Evolutionary conservation across 2,329 filamentous ascomycete genomes (phyloP).

Genomic region (Fusarium bulbicola): DNA sequence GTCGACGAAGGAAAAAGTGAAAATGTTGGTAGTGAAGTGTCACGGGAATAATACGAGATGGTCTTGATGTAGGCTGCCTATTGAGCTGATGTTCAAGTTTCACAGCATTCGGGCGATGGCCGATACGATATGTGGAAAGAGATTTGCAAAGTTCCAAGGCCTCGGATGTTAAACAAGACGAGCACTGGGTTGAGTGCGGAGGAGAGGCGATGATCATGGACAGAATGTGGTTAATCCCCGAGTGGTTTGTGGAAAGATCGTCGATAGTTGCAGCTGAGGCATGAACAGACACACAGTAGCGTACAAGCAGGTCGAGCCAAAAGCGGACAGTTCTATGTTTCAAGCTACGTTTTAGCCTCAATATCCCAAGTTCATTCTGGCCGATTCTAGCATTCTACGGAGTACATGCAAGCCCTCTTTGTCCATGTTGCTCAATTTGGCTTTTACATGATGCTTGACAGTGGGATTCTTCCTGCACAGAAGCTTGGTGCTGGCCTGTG

Average conservation of each 20-base stretch:
- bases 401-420: background rate
- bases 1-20: background rate
- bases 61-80: slow-evolving; percentile 14
- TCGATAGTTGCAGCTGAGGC: slow-evolving; percentile 25
- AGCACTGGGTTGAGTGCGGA: background rate
- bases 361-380: background rate
- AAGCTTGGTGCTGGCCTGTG: slow-evolving; percentile 26
- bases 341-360: slow-evolving; percentile 20
- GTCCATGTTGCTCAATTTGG: background rate
- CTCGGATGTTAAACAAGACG: slow-evolving; percentile 8
- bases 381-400: background rate
- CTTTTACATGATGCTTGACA: background rate
- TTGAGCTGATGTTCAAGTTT: slow-evolving; percentile 10
- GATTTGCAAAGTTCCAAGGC: background rate
- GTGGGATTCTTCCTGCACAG: background rate
- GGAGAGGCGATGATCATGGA: slow-evolving; percentile 19
- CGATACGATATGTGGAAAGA: slow-evolving; percentile 21
- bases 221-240: slow-evolving; percentile 20
- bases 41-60: slow-evolving; percentile 14
- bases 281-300: slow-evolving; percentile 6
- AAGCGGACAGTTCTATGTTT: slow-evolving; percentile 11
- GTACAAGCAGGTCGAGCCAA: slow-evolving; percentile 1
- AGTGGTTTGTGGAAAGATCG: slow-evolving; percentile 22
- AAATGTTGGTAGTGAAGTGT: background rate
- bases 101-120: slow-evolving; percentile 30